Percentiles rank a stretch among this genome's conserved stretches.
Conservation (phyloP, 1,139 yeast species). For the Magnusiomyces sp. region DNA sequence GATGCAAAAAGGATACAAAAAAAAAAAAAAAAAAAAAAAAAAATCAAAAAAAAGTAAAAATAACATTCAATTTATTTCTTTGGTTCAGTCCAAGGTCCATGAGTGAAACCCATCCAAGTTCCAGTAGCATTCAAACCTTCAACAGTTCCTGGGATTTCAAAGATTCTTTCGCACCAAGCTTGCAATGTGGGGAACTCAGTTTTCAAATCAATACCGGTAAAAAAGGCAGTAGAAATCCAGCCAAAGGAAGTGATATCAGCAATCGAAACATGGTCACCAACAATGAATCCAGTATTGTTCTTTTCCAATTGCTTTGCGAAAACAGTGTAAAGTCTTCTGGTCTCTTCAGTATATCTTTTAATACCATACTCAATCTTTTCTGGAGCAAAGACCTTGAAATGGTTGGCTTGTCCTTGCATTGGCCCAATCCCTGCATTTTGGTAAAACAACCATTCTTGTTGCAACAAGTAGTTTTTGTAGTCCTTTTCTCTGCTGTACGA, state of each 20-base stretch:
- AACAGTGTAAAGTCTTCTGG: constrained; percentile 46
- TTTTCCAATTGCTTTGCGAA: constrained; percentile 40
- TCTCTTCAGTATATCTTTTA: constrained; percentile 43
- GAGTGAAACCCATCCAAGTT: constrained; percentile 9
- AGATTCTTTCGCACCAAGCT: constrained; percentile 40
- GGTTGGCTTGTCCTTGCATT: constrained; percentile 51
- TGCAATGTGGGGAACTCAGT: constrained; percentile 38
- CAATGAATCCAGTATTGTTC: constrained; percentile 44
- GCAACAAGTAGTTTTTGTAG: constrained; percentile 43
- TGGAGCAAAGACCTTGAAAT: constrained; percentile 38
- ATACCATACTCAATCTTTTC: constrained; percentile 47
- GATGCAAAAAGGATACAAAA: too few relatives aligned
- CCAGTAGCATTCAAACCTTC: constrained; percentile 26
- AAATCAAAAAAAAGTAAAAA: too few relatives aligned
- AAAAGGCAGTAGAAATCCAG: constrained; percentile 26
- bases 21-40: too few relatives aligned
- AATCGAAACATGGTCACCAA: constrained; percentile 47
- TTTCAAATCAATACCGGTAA: constrained; percentile 33
- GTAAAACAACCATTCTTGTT: constrained; percentile 45
- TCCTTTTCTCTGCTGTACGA: constrained; percentile 40
- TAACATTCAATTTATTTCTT: too few relatives aligned
- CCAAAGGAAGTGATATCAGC: constrained; percentile 46
- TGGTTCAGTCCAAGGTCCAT: constrained; percentile 6
- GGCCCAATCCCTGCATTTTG: constrained; percentile 57
- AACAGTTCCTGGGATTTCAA: constrained; percentile 34